Evolutionary conservation across 345 rosid species (phyloP).

Genomic region (Eucalyptus paniculata): DNA sequence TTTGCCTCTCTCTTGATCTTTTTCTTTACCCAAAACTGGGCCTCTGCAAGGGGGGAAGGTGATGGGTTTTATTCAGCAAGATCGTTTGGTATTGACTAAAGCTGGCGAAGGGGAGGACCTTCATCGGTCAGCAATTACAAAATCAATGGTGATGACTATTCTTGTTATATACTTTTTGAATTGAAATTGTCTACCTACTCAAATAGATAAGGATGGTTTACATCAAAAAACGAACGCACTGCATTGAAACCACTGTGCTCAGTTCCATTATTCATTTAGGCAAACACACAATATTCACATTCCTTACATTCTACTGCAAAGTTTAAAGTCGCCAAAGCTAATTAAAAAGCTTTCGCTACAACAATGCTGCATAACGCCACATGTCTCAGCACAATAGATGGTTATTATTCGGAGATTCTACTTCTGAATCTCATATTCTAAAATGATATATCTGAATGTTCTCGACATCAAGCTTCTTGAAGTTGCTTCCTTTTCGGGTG

Average conservation of each 20-base stretch:
- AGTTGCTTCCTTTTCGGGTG: conserved; percentile 48
- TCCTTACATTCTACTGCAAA: neutral
- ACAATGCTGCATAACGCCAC: neutral
- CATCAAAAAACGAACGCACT: neutral
- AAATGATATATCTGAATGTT: conserved; percentile 17
- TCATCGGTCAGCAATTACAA: neutral
- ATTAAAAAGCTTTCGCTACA: neutral
- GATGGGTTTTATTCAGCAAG: neutral
- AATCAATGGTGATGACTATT: neutral
- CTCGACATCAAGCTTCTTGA: conserved; percentile 26
- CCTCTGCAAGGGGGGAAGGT: neutral
- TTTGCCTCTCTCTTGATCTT: no score
- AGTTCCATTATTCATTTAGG: neutral
- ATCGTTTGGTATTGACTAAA: neutral
- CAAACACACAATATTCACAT: neutral
- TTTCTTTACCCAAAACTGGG: neutral
- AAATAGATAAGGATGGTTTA: neutral
- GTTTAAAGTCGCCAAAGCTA: neutral
- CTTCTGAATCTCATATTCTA: neutral
- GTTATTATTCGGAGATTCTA: neutral
- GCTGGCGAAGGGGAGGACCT: neutral
- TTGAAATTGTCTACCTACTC: neutral
- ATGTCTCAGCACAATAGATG: neutral
- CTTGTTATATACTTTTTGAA: neutral
- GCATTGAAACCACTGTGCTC: neutral